Percentiles rank a stretch among this genome's conserved stretches.
These are phyloP conservation scores for Mucor sp. DNA, from an alignment of 371 early-diverging fungal species.

Conservation along the genomic window DNA sequence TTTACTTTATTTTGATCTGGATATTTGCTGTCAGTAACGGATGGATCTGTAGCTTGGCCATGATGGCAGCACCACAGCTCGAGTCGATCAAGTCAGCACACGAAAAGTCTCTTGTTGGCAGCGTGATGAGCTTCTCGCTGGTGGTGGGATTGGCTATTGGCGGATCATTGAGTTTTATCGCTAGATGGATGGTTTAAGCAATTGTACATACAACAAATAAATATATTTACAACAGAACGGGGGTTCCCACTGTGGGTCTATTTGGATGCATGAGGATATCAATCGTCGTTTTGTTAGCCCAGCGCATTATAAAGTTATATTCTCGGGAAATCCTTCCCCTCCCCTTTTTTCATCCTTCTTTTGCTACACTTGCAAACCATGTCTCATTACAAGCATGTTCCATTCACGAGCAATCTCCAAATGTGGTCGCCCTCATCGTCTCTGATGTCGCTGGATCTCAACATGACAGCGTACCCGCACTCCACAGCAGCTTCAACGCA, in stretches of 20 bases:
- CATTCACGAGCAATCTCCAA: constrained; percentile 8
- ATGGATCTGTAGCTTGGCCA: constrained; percentile 67
- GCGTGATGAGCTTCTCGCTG: constrained; percentile 72
- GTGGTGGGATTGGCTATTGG: constrained; percentile 73
- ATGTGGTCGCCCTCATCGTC: constrained; percentile 23
- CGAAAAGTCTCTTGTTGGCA: constrained; percentile 64
- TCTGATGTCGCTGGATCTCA: background rate
- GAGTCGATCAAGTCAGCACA: constrained; percentile 28
- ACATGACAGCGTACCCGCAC: background rate
- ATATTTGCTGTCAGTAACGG: constrained; percentile 74
- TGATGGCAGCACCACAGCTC: constrained; percentile 77
- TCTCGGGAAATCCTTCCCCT: constrained; percentile 3
- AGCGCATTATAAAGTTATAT: background rate
- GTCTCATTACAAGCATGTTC: constrained; percentile 1
- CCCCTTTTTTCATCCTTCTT: background rate
- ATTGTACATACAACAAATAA: constrained; percentile 5
- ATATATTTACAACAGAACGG: constrained; percentile 15
- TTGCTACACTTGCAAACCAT: background rate
- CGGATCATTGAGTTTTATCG: constrained; percentile 58
- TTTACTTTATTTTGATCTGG: constrained; percentile 62
- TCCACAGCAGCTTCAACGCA: background rate
- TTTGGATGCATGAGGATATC: background rate
- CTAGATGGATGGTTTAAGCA: constrained; percentile 50
- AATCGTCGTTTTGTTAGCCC: background rate
- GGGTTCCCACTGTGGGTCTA: background rate